These are phyloP conservation scores for Penicillium tannophilum DNA, from an alignment of 495 filamentous ascomycete species.

Conservation along the genomic window DNA sequence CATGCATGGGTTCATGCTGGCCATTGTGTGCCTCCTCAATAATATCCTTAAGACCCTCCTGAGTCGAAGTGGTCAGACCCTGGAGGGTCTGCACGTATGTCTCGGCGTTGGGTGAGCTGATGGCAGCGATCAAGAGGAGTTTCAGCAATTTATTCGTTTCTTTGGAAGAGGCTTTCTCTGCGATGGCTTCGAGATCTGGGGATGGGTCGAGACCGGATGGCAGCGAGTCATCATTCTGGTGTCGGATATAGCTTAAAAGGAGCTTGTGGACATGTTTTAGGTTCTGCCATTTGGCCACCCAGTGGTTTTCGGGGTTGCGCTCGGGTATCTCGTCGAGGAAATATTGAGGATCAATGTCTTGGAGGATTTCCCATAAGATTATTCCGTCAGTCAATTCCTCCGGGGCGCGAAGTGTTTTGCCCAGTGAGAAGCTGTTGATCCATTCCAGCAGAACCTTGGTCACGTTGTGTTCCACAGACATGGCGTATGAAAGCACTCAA, in stretches of 20 bases:
- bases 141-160: slow-evolving; percentile 61
- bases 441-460: slow-evolving; percentile 59
- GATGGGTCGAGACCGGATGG: slow-evolving; percentile 51
- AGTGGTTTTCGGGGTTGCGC: slow-evolving; percentile 52
- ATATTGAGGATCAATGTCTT: slow-evolving; percentile 67
- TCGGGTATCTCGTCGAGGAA: slow-evolving; percentile 65
- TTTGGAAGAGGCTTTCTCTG: slow-evolving; percentile 44
- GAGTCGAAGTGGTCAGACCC: slow-evolving; percentile 45
- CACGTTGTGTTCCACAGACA: slow-evolving; percentile 49
- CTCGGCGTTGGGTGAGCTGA: slow-evolving; percentile 55
- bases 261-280: slow-evolving; percentile 70
- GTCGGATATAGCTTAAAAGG: slow-evolving; percentile 65
- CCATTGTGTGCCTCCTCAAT: slow-evolving; percentile 52
- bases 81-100: slow-evolving; percentile 58
- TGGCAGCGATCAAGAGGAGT: slow-evolving; percentile 63
- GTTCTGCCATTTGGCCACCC: slow-evolving; percentile 58
- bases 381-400: slow-evolving; percentile 75
- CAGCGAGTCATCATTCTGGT: slow-evolving; percentile 52
- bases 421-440: slow-evolving; percentile 57
- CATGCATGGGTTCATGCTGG: slow-evolving; percentile 38
- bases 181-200: slow-evolving; percentile 63
- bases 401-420: slow-evolving; percentile 47
- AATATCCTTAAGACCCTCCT: slow-evolving; percentile 51
- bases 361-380: slow-evolving; percentile 69
- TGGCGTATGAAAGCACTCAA: slow-evolving; percentile 24